Percentiles rank a stretch among this genome's conserved stretches.
Evolutionary conservation across 495 filamentous ascomycete species (phyloP).

Genomic region (Aspergillus carlsbadensis): DNA sequence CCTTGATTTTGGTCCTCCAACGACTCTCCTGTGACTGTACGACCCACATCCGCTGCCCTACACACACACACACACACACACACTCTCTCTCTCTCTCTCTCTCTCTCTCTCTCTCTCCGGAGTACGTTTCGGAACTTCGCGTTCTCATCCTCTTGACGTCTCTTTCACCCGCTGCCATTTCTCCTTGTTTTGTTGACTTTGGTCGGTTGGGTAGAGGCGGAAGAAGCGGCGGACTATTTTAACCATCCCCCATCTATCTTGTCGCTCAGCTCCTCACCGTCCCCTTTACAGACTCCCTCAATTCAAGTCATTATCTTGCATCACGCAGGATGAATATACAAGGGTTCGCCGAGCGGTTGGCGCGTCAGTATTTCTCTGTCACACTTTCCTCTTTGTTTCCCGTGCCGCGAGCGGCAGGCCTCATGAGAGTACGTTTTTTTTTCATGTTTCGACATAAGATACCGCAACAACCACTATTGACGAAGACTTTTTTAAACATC

Average conservation of each 20-base stretch:
- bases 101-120: not conserved
- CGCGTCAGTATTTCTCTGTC: constrained; percentile 2
- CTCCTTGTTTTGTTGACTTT: not conserved
- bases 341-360: constrained; percentile 15
- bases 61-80: too few species aligned
- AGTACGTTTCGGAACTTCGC: constrained; percentile 10
- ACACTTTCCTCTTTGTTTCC: constrained; percentile 15
- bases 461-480: constrained; percentile 27
- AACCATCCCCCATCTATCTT: not conserved
- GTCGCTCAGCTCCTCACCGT: not conserved
- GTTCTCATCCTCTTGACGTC: constrained; percentile 7
- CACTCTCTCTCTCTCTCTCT: constrained; percentile 1
- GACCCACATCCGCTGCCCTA: constrained; percentile 17
- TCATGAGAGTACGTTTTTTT: constrained; percentile 28
- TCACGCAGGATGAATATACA: constrained; percentile 10
- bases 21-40: constrained; percentile 26
- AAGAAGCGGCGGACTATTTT: constrained; percentile 9
- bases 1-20: constrained; percentile 26
- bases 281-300: not conserved
- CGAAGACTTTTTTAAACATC: constrained; percentile 16
- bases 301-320: constrained; percentile 10
- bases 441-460: constrained; percentile 31
- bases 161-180: not conserved
- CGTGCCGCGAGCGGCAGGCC: constrained; percentile 25
- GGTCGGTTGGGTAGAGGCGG: not conserved